Evolutionary conservation across 192 early-diverging fungal species (phyloP).

Genomic region (Mortierella alpina): DNA sequence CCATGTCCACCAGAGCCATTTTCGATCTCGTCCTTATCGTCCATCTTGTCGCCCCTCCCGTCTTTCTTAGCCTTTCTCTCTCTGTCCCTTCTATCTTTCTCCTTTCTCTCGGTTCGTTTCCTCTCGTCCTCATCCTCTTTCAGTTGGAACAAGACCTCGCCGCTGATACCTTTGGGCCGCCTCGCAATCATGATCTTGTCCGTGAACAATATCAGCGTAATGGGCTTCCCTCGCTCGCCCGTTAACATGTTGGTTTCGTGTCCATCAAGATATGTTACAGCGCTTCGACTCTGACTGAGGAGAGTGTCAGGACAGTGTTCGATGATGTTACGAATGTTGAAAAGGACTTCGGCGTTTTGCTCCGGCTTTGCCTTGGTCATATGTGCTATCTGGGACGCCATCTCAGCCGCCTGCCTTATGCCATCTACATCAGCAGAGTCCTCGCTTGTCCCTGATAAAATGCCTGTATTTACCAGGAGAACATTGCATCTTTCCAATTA

Average conservation of each 20-base stretch:
- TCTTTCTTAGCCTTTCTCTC: slow-evolving; percentile 4
- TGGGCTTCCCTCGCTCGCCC: slow-evolving; percentile 32
- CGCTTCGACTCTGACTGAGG: slow-evolving; percentile 26
- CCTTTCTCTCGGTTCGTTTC: slow-evolving; percentile 10
- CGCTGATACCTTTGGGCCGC: slow-evolving; percentile 11
- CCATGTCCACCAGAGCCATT: not conserved
- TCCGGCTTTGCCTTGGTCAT: slow-evolving; percentile 35
- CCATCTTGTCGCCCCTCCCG: not conserved
- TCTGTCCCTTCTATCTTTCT: slow-evolving; percentile 2
- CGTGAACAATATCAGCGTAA: slow-evolving; percentile 32
- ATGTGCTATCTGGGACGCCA: slow-evolving; percentile 24
- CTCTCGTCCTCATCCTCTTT: slow-evolving; percentile 5
- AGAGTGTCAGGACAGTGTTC: slow-evolving; percentile 34
- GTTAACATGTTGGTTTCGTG: slow-evolving; percentile 34
- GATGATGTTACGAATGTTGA: slow-evolving; percentile 24
- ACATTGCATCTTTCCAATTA: not conserved
- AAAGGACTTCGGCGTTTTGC: slow-evolving; percentile 20
- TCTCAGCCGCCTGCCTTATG: slow-evolving; percentile 26
- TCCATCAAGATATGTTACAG: slow-evolving; percentile 24
- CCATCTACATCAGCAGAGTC: slow-evolving; percentile 21
- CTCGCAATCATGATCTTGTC: slow-evolving; percentile 47
- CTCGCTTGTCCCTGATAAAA: slow-evolving; percentile 18
- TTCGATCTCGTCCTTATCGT: not conserved
- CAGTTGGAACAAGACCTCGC: slow-evolving; percentile 5
- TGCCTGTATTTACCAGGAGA: not conserved